phyloP scores from a whole-genome alignment of 805 yeast genomes.

The Helenozyma rhizophorensis region DNA sequence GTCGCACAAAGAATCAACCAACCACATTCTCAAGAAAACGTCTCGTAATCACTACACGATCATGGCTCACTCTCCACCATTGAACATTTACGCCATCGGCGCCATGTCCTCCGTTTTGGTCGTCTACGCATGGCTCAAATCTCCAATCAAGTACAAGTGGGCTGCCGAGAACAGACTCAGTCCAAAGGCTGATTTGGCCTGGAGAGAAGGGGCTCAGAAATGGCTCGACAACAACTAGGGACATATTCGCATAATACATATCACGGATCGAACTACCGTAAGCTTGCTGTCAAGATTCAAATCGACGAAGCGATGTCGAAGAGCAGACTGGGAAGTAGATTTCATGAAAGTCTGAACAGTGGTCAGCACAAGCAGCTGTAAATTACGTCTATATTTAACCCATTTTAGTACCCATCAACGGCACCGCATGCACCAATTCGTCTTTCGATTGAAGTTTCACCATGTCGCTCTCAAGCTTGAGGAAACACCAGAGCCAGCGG shows the following conservation, averaged over 20 bases:
- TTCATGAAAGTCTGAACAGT: too few species aligned
- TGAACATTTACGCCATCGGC: slow-evolving; percentile 37
- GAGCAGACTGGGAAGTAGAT: too few species aligned
- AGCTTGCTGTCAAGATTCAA: too few species aligned
- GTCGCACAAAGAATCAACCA: slow-evolving; percentile 10
- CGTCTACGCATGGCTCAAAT: slow-evolving; percentile 34
- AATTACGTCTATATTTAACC: background rate
- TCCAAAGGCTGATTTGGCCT: slow-evolving; percentile 45
- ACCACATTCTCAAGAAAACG: slow-evolving; percentile 11
- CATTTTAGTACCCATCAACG: slow-evolving; percentile 9
- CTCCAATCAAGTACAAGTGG: slow-evolving; percentile 41
- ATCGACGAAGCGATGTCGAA: too few species aligned
- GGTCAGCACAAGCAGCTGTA: too few species aligned
- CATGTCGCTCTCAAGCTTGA: slow-evolving; percentile 80
- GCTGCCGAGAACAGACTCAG: slow-evolving; percentile 39
- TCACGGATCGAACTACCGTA: too few species aligned
- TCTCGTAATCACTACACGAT: slow-evolving; percentile 5
- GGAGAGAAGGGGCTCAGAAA: slow-evolving; percentile 43
- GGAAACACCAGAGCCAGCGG: slow-evolving; percentile 85
- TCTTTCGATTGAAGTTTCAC: slow-evolving; percentile 23
- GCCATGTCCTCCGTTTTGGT: slow-evolving; percentile 40
- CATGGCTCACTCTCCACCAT: slow-evolving; percentile 35
- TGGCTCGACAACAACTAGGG: slow-evolving; percentile 32
- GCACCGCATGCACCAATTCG: slow-evolving; percentile 12
- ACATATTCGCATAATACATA: background rate